These are phyloP conservation scores for Arthroderma sp. DNA, from an alignment of 2,329 filamentous ascomycete genomes.

Conservation along the genomic window DNA sequence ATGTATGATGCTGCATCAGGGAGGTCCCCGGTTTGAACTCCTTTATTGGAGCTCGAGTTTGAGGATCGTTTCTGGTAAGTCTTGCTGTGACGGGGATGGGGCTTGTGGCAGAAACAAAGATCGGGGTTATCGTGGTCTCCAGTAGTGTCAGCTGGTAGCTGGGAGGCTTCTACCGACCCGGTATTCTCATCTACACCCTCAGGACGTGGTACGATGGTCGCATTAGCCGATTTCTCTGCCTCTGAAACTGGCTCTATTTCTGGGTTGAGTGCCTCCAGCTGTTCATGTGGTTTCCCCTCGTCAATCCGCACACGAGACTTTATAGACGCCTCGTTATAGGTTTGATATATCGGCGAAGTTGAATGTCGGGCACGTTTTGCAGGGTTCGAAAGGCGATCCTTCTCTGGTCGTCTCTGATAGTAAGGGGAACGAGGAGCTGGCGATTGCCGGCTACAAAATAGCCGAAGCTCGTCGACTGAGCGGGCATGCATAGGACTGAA, in stretches of 20 bases:
- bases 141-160: not conserved
- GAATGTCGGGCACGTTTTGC: slow-evolving; percentile 1
- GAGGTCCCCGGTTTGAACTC: not conserved
- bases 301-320: not conserved
- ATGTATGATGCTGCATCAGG: not conserved
- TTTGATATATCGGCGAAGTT: not conserved
- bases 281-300: not conserved
- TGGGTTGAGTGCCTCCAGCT: not conserved
- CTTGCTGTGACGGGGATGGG: slow-evolving; percentile 10
- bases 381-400: not conserved
- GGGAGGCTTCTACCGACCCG: not conserved
- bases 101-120: slow-evolving; percentile 10
- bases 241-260: not conserved
- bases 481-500: not conserved
- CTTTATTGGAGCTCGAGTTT: not conserved
- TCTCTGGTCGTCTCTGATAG: not conserved
- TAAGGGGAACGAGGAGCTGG: not conserved
- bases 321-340: not conserved
- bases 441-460: not conserved
- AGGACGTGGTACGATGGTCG: not conserved
- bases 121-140: not conserved
- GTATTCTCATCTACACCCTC: not conserved
- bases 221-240: no score
- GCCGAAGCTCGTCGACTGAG: not conserved
- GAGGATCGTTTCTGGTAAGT: not conserved